Percentiles rank a stretch among this genome's conserved stretches.
Conservation (phyloP, 352 stramenopile genomes). For the Globisporangium recalcitrans region DNA sequence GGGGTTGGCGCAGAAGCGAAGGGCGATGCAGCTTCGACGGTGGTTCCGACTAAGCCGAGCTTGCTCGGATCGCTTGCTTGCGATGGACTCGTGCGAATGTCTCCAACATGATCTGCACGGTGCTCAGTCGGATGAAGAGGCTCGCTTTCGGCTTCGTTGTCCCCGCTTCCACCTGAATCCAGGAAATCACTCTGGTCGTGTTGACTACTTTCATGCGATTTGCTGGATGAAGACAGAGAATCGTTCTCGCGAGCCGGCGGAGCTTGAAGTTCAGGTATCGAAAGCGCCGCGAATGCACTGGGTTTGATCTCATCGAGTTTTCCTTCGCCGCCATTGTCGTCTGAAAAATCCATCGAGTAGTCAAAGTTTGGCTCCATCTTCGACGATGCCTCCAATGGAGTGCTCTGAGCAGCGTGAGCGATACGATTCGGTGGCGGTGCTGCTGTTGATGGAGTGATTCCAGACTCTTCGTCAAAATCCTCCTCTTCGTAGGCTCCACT, state of each 20-base stretch:
- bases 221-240: conserved; percentile 5
- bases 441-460: not conserved
- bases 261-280: conserved; percentile 4
- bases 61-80: not conserved
- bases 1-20: not conserved
- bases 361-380: conserved; percentile 38
- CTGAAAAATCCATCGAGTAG: conserved; percentile 74
- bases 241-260: not conserved
- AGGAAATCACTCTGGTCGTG: conserved; percentile 29
- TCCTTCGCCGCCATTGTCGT: conserved; percentile 25
- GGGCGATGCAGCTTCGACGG: not conserved
- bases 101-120: not conserved
- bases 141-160: not conserved
- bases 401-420: not conserved
- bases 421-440: not conserved
- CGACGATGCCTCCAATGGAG: not conserved
- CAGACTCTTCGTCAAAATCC: conserved; percentile 49
- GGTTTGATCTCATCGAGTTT: not conserved
- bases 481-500: conserved; percentile 49
- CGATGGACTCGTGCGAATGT: not conserved
- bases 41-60: not conserved
- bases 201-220: conserved; percentile 10
- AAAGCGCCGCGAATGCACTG: not conserved
- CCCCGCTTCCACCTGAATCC: conserved; percentile 18
- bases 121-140: not conserved